phyloP scores from a whole-genome alignment of 2,329 filamentous ascomycete species.

The Aureobasidium mangrovei region DNA sequence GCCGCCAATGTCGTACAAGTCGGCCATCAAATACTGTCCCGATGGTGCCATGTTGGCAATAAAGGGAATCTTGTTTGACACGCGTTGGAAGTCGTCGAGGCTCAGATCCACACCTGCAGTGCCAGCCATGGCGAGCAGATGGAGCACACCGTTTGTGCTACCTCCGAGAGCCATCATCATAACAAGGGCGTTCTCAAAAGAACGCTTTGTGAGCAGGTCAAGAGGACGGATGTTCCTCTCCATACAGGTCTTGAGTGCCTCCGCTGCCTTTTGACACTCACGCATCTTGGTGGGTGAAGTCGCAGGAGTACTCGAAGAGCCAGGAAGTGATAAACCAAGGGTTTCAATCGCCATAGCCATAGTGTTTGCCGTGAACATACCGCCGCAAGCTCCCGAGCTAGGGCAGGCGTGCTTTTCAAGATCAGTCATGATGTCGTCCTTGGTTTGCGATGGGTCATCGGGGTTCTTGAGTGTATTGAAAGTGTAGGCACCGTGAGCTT shows the following conservation, averaged over 20 bases:
- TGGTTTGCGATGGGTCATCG: constrained; percentile 57
- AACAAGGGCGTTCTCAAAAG: constrained; percentile 82
- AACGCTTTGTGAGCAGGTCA: constrained; percentile 67
- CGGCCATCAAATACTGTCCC: constrained; percentile 79
- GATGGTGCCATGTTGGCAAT: constrained; percentile 78
- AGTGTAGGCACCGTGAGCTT: constrained; percentile 72
- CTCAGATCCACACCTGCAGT: constrained; percentile 70
- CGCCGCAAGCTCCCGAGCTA: constrained; percentile 70
- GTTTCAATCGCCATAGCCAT: constrained; percentile 88
- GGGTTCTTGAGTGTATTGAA: constrained; percentile 68
- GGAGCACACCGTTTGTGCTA: constrained; percentile 79
- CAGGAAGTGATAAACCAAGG: constrained; percentile 74
- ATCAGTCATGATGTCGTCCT: constrained; percentile 74
- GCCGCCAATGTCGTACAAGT: constrained; percentile 77
- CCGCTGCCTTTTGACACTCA: constrained; percentile 73
- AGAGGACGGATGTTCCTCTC: constrained; percentile 72
- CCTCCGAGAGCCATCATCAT: constrained; percentile 90
- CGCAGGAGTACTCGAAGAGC: constrained; percentile 76
- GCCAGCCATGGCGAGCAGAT: constrained; percentile 84
- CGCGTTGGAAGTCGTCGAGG: constrained; percentile 73
- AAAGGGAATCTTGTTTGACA: constrained; percentile 75
- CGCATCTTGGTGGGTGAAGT: constrained; percentile 74
- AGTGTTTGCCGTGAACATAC: constrained; percentile 93
- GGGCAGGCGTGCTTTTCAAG: constrained; percentile 73
- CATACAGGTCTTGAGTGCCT: constrained; percentile 71